Evolutionary conservation across 2,329 filamentous ascomycete species (phyloP), one percentile per base, ranked within the genome.

Genomic region (Fusarium sp.): DNA sequence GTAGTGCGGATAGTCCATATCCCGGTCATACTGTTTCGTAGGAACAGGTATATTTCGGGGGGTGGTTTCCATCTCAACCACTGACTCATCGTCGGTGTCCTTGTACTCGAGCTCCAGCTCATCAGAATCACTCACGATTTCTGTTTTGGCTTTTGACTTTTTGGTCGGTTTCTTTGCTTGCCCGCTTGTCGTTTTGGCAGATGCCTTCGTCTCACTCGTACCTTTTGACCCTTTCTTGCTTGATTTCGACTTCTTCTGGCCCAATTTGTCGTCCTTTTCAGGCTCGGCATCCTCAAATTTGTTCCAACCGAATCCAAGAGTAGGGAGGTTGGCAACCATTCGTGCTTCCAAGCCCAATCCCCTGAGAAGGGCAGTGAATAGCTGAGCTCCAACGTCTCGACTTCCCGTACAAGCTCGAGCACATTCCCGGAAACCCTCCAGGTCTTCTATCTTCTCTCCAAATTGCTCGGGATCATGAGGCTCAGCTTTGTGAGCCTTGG

Each of bases 281-380:
- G 82, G 79, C 14, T 90, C 89, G 6, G 93, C 94, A 61, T 96
- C 93, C 82, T 99, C 96, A 13, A 88, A 84, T 81, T 96, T 97
- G 70, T 91, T 97, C 92, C 94, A 98, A 2, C 95, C 95, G 81
- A 97, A 98, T 0, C 96, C 96, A 24, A 94, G 84, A 1, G 95
- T 93, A 79, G 98, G 96, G 45, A 99, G 80, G 79, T 91, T 98
- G 11, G 92, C 91, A 4, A 98, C 91, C 86, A 98, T 89, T 34
- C 96, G 89, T 13, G 94, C 90, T 78, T 98, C 94, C 3, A 98
- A 85, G 0, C 94, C 94, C 13, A 98, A 80, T 1, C 92, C 94
- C 73, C 96, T 88, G 24, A 98, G 81, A 9, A 99, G 84, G 4
- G 94, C 94, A 0, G 94, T 97, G 74, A 98, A 98, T 0, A 99